Evolutionary conservation across 768 basidiomycete species (phyloP).

Genomic region (Mycena sanguinolenta): DNA sequence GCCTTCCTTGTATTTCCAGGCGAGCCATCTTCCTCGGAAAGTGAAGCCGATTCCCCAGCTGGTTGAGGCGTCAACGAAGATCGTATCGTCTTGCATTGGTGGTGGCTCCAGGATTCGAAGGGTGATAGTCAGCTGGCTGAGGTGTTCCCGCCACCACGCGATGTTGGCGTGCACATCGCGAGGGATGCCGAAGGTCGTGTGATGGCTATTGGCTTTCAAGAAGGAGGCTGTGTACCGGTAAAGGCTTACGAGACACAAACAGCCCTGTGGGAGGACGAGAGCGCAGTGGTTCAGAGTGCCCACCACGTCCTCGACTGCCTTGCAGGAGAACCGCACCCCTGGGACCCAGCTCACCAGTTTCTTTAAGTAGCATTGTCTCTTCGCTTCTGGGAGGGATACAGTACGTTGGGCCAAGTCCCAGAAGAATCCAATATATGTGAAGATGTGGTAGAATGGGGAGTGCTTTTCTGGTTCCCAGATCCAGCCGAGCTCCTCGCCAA

Average conservation of each 20-base stretch:
- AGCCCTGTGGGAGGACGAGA: background rate
- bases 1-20: background rate
- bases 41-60: background rate
- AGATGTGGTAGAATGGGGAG: conserved; percentile 26
- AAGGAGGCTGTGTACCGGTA: background rate
- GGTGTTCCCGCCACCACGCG: background rate
- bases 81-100: background rate
- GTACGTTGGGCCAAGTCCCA: background rate
- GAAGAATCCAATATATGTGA: background rate
- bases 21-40: background rate
- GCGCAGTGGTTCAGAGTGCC: background rate
- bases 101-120: background rate
- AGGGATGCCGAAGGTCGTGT: background rate
- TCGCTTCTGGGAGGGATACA: background rate
- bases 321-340: background rate
- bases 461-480: conserved; percentile 38
- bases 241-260: background rate
- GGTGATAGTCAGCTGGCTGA: background rate
- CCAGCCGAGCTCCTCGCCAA: conserved; percentile 36
- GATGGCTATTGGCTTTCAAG: background rate
- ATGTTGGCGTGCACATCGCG: background rate
- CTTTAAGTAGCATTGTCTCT: too few relatives aligned
- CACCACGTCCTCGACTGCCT: background rate
- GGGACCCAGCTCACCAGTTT: background rate
- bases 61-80: background rate